Evolutionary conservation across 768 basidiomycete species (phyloP), one percentile per base, ranked within the genome.

Genomic region (Amanita muscaria): DNA sequence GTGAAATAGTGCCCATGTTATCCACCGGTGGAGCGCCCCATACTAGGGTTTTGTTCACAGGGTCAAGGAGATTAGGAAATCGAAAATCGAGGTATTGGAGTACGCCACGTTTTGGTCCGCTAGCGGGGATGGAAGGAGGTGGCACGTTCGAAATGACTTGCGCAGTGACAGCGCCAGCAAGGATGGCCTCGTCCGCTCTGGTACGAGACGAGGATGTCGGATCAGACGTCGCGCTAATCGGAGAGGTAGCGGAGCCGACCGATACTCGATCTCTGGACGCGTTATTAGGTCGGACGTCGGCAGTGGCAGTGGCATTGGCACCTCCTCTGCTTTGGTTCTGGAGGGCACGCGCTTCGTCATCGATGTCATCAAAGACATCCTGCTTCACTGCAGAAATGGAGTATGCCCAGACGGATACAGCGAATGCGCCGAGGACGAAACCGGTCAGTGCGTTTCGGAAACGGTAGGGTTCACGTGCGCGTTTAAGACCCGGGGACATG

Each of bases 371-470:
- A 58, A 94, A 96, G 31, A 85, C 80, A 58, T 96, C 92, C 57
- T 97, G 92, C 57, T 85, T 90, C 44, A 97, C 92, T 22, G 91
- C 92, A 23, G 79, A 77, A 57, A 98, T 94, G 14, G 91, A 92
- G 65, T 97, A 98, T 3, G 80, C 72, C 78, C 89, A 98, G 7
- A 96, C 80, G 21, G 82, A 84, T 11, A 78, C 74, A 22, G 78
- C 82, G 58, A 96, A 93, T 0, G 74, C 72, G 21, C 78, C 73
- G 34, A 97, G 72, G 2, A 69, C 56, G 35, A 80, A 50, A 6
- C 93, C 94, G 1, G 85, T 88, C 38, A 94, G 29, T 14, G 81
- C 77, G 60, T 98, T 98, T 52, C 74, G 74, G 31, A 84, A 31
- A 24, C 79, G 76, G 64, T 85, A 98, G 10, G 88, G 93, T 50